Conservation (phyloP, 2,329 filamentous ascomycete genomes). For the Stagonosporopsis tanaceti region DNA sequence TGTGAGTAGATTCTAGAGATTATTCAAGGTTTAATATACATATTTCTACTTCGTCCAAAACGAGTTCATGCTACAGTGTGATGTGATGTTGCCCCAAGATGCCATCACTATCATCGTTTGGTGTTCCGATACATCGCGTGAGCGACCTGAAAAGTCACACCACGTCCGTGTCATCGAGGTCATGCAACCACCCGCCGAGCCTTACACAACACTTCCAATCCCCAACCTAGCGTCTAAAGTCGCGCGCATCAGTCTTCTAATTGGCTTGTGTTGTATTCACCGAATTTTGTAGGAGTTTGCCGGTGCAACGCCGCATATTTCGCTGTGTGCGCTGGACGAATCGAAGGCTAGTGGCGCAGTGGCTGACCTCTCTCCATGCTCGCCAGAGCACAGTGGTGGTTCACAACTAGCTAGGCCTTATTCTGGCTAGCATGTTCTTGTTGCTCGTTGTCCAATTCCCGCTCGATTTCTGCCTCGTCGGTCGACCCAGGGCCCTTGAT, state of each 20-base stretch:
- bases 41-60: conserved; percentile 8
- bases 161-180: conserved; percentile 22
- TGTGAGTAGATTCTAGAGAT: conserved; percentile 7
- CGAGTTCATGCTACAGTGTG: conserved; percentile 4
- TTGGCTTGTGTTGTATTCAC: neutral
- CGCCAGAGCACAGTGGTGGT: neutral
- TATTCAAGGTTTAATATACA: conserved; percentile 16
- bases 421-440: conserved; percentile 45
- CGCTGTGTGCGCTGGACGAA: neutral
- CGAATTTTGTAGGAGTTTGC: neutral
- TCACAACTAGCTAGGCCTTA: conserved; percentile 26
- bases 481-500: conserved; percentile 47
- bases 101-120: conserved; percentile 15
- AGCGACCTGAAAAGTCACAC: conserved; percentile 19
- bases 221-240: neutral
- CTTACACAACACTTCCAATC: neutral
- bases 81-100: conserved; percentile 20
- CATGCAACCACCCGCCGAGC: conserved; percentile 5
- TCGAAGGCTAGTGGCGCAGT: neutral
- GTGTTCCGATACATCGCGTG: conserved; percentile 20
- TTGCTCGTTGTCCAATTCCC: conserved; percentile 48
- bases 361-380: neutral
- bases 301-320: neutral
- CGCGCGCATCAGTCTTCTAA: neutral
- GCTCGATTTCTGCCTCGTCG: conserved; percentile 61